These are phyloP conservation scores for Taiozyma sp. DNA, from an alignment of 1,139 yeast species.

Conservation along the genomic window DNA sequence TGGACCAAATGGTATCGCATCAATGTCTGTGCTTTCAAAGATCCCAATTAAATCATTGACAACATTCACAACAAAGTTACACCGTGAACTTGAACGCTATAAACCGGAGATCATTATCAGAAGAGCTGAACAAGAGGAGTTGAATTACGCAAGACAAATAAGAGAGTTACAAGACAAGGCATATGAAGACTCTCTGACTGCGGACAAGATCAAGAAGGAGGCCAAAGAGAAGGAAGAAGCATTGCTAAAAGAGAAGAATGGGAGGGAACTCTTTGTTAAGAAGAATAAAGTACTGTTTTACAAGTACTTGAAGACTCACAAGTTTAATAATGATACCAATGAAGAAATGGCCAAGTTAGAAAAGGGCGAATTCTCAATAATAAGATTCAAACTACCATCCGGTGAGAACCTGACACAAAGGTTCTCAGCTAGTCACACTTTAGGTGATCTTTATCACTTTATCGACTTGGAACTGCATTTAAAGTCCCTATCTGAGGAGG, in stretches of 20 bases:
- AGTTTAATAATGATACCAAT: conserved; percentile 4
- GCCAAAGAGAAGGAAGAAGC: conserved; percentile 18
- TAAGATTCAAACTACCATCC: conserved; percentile 43
- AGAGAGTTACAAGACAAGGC: conserved; percentile 34
- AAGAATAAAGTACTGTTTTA: conserved; percentile 16
- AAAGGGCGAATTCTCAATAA: conserved; percentile 22
- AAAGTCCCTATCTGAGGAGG: conserved; percentile 1
- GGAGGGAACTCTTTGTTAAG: conserved; percentile 10
- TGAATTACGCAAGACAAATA: conserved; percentile 30
- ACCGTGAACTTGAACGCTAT: conserved; percentile 25
- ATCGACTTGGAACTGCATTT: conserved; percentile 41
- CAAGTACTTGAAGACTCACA: conserved; percentile 3
- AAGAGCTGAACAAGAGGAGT: conserved; percentile 29
- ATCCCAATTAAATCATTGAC: conserved; percentile 24
- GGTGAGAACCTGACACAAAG: conserved; percentile 61
- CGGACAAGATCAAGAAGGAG: conserved; percentile 28
- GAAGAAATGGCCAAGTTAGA: conserved; percentile 2
- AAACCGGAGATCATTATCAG: conserved; percentile 31
- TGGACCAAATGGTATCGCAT: conserved; percentile 26
- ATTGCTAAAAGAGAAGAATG: conserved; percentile 5
- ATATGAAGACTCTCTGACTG: conserved; percentile 29
- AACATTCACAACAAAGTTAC: conserved; percentile 25
- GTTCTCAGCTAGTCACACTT: conserved; percentile 41
- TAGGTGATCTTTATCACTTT: conserved; percentile 60
- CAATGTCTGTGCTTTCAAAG: conserved; percentile 28